phyloP scores from a whole-genome alignment of 768 basidiomycete genomes.

The Hebeloma cylindrosporum region DNA sequence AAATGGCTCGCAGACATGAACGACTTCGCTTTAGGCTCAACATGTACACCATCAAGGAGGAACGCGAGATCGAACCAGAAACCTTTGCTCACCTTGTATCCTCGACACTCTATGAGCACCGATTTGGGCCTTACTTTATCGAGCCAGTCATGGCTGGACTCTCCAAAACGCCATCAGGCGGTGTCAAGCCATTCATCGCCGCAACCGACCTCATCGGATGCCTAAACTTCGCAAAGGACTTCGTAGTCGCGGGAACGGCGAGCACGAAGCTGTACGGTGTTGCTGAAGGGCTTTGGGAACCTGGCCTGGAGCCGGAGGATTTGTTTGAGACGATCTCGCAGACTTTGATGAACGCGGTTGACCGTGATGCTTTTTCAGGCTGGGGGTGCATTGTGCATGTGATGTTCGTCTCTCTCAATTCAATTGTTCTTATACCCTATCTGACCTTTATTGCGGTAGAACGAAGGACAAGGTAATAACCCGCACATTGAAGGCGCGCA shows the following conservation, averaged over 20 bases:
- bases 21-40: constrained; percentile 92
- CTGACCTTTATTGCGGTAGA: constrained; percentile 35
- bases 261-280: constrained; percentile 93
- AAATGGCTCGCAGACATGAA: constrained; percentile 64
- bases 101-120: constrained; percentile 91
- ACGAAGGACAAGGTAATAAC: constrained; percentile 78
- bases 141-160: constrained; percentile 97
- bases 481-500: constrained; percentile 84
- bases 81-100: constrained; percentile 95
- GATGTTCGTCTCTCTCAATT: constrained; percentile 58
- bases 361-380: constrained; percentile 94
- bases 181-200: constrained; percentile 89
- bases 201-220: constrained; percentile 94
- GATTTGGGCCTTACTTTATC: constrained; percentile 95
- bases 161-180: constrained; percentile 68
- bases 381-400: constrained; percentile 97
- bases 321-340: constrained; percentile 98
- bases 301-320: constrained; percentile 93
- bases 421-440: background rate
- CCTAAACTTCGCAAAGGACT: constrained; percentile 93
- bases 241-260: constrained; percentile 94
- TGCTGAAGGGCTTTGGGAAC: constrained; percentile 98
- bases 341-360: constrained; percentile 90
- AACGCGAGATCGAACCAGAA: constrained; percentile 93
- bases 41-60: constrained; percentile 99